Percentiles rank a stretch among this genome's conserved stretches.
phyloP scores from a whole-genome alignment of 306 rosid species.

The Ceratonia siliqua region DNA sequence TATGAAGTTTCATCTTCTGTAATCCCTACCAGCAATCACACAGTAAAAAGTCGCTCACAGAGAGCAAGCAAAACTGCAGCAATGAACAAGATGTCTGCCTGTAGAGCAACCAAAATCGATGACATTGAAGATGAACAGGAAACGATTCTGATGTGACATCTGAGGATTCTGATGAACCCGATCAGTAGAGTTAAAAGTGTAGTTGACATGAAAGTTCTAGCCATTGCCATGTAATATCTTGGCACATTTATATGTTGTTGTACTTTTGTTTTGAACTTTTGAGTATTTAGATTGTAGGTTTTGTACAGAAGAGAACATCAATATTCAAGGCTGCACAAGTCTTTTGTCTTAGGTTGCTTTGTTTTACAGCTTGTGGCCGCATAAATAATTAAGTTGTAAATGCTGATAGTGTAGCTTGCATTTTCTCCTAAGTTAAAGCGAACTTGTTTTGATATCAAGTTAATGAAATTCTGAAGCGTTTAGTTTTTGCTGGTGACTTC shows the following conservation, averaged over 20 bases:
- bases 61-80: conserved; percentile 95
- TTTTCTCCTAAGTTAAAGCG: no score
- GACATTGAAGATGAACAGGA: conserved; percentile 53
- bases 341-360: not conserved
- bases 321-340: not conserved
- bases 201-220: not conserved
- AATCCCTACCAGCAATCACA: conserved; percentile 46
- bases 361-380: not conserved
- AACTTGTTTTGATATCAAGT: not conserved
- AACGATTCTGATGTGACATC: conserved; percentile 55
- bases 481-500: no score
- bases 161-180: conserved; percentile 61
- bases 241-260: not conserved
- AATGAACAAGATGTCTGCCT: conserved; percentile 59
- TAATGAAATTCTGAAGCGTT: not conserved
- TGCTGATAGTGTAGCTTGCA: not conserved
- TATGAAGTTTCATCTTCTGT: conserved; percentile 66
- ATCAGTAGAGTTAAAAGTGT: conserved; percentile 15
- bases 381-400: not conserved
- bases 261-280: not conserved
- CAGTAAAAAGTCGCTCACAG: conserved; percentile 59
- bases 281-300: not conserved
- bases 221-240: not conserved
- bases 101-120: conserved; percentile 35
- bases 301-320: not conserved